phyloP scores from a whole-genome alignment of 1,284 basidiomycete genomes.

The Moesziomyces sp. region DNA sequence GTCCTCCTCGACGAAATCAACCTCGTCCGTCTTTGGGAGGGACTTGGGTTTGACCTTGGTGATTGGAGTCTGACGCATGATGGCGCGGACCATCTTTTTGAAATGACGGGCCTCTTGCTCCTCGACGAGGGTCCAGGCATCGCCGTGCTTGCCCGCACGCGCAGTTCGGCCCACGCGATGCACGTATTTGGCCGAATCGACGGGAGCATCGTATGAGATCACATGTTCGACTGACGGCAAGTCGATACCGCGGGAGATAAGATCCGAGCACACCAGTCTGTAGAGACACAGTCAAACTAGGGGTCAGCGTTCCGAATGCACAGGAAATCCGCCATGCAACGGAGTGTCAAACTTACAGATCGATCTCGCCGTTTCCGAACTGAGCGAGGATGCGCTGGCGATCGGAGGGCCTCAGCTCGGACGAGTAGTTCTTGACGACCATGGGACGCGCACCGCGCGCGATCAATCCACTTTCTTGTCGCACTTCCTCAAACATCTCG shows the following conservation, averaged over 20 bases:
- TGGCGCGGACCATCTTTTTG: conserved; percentile 39
- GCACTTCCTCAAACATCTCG: conserved; percentile 77
- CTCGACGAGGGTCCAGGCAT: conserved; percentile 94
- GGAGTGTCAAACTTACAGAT: conserved; percentile 74
- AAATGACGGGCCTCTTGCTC: conserved; percentile 78
- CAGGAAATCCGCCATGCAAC: too few relatives aligned
- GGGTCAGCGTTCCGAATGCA: background rate
- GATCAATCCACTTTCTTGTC: conserved; percentile 28
- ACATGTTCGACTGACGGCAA: conserved; percentile 90
- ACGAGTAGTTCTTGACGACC: conserved; percentile 75
- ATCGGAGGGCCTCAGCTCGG: conserved; percentile 81
- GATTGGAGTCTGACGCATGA: conserved; percentile 38
- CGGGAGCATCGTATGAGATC: conserved; percentile 90
- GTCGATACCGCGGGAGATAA: conserved; percentile 96
- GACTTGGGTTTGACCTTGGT: conserved; percentile 43
- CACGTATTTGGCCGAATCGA: conserved; percentile 98
- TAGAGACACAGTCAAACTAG: background rate
- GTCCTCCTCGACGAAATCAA: conserved; percentile 39
- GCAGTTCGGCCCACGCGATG: conserved; percentile 95
- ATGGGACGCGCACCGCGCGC: conserved; percentile 67
- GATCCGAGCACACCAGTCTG: conserved; percentile 91
- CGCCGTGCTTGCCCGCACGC: conserved; percentile 83
- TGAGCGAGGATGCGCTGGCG: conserved; percentile 80
- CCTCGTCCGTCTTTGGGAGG: conserved; percentile 17
- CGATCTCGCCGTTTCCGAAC: conserved; percentile 83